Percentiles rank a stretch among this genome's conserved stretches.
phyloP scores from a whole-genome alignment of 73 alveolate genomes.

The Tetrahymena thermophila region DNA sequence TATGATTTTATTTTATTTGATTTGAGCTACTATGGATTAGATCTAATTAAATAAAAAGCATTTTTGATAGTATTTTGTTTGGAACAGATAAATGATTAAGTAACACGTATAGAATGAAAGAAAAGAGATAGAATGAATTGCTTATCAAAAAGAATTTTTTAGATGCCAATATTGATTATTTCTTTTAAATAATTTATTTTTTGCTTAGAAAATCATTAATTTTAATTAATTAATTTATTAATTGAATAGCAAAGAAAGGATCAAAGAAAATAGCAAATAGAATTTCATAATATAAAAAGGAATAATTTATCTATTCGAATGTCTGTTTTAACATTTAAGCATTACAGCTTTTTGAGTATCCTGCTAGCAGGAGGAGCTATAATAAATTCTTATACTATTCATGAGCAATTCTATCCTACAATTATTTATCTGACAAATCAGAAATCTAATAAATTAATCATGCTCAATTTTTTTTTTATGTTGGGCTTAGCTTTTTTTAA shows the following conservation, averaged over 20 bases:
- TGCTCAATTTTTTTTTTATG: not conserved
- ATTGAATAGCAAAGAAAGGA: not conserved
- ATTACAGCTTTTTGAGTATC: not conserved
- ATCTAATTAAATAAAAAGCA: not conserved
- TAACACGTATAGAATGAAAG: not conserved
- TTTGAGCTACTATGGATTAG: no score
- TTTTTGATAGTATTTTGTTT: not conserved
- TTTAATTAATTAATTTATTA: no score
- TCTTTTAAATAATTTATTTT: no score
- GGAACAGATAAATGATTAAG: no score
- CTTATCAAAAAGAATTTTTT: not conserved
- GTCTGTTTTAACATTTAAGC: not conserved
- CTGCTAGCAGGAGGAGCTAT: not conserved
- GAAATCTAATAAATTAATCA: not conserved
- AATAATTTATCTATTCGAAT: not conserved
- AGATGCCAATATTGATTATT: not conserved
- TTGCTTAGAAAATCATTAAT: not conserved
- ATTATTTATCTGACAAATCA: not conserved
- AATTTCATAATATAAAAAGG: not conserved
- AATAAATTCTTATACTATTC: not conserved
- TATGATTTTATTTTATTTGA: no score
- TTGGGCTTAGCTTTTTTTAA: not conserved
- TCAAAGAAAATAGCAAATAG: not conserved
- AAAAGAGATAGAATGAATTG: not conserved
- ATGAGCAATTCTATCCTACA: not conserved